Base-by-base conservation (phyloP, 179 eudicot species). In the Actinidia arguta region DNA sequence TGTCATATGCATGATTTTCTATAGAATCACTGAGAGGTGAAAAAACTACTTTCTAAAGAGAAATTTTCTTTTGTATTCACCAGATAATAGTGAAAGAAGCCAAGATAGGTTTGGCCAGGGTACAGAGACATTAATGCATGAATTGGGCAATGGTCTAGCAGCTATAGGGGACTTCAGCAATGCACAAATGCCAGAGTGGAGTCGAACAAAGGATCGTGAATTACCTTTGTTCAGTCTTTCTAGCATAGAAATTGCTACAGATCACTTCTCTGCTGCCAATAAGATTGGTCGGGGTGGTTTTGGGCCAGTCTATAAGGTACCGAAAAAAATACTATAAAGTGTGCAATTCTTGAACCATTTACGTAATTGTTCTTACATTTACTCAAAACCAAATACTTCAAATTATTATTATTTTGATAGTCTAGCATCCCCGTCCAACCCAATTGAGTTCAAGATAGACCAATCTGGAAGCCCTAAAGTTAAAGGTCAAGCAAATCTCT, bases 261-360 rank as follows among this genome's bases (percentile, higher is more conserved):
- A 62, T 47, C 12, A 72, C 46, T 83, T 83, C 69, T 46, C 82
- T 25, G 47, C 14, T 22, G 58, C 42, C 18, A 71, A 62, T 75
- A 78, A 71, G 82, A 61, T 83, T 20, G 85, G 85, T 1, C 42
- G 78, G 67, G 79, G 82, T 39, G 85, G 85, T 47, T 83, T 78
- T 51, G 85, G 82, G 3, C 85, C 85, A 8, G 85, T 83, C 73
- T 83, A 83, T 59, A 83, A 83, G 85, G 85, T 83, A 69, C 31
- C 36, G 0, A 31, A 31, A 3, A 3, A 6, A 20, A 31, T 4
- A 5, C 2, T 67, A n/a, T n/a, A n/a, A n/a, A 31, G 36, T 31
- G 2, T 2, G 36, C 36, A 31, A 31, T 31, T 31, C 36, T 0
- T 31, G 36, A 0, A 31, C 36, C 1, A 1, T 31, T 31, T 31